Conservation (phyloP, 2,329 filamentous ascomycete species). For the Colletotrichum somersetense region DNA sequence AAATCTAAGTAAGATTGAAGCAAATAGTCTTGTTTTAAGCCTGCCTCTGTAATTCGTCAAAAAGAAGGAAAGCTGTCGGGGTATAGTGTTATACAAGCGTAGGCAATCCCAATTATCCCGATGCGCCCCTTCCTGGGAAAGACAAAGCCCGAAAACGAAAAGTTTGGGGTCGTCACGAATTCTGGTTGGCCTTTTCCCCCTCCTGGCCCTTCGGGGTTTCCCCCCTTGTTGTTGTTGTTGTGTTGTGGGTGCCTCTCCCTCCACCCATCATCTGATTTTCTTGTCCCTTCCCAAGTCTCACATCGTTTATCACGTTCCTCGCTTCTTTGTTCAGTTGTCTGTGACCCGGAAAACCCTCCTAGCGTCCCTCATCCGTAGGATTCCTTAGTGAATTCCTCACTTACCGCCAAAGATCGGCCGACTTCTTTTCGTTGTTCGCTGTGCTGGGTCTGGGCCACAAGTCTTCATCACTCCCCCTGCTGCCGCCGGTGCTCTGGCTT, state of each 20-base stretch:
- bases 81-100: constrained; percentile 20
- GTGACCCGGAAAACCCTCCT: not conserved
- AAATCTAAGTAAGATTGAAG: not conserved
- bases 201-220: too few species aligned
- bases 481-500: constrained; percentile 45
- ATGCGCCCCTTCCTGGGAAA: not conserved
- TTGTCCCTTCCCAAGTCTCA: constrained; percentile 2
- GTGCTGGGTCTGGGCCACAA: constrained; percentile 48
- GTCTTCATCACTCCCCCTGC: constrained; percentile 47
- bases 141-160: too few species aligned
- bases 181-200: not conserved
- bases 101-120: constrained; percentile 11
- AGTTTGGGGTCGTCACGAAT: not conserved
- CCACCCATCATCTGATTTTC: not conserved
- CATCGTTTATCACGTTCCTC: not conserved
- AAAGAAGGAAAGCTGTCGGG: constrained; percentile 10
- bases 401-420: constrained; percentile 36
- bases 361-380: not conserved
- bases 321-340: not conserved
- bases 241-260: not conserved
- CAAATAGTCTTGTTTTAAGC: not conserved
- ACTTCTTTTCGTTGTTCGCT: constrained; percentile 40
- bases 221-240: too few species aligned
- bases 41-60: not conserved
- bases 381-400: not conserved